Evolutionary conservation across 768 basidiomycete genomes (phyloP).

Genomic region (Mycena leptocephala): DNA sequence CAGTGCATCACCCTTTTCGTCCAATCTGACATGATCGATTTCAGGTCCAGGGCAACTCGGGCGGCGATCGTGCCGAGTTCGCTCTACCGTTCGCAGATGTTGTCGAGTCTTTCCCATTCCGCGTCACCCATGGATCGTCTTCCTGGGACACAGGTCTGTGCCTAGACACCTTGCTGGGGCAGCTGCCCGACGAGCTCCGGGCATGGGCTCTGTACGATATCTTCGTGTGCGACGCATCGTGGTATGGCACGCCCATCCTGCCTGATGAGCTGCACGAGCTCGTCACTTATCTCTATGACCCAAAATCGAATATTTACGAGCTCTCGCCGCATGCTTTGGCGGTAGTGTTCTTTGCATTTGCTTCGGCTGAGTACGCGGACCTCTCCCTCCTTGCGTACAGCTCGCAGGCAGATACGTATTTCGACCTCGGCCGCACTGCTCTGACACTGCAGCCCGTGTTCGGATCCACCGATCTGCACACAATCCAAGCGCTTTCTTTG

Average conservation of each 20-base stretch:
- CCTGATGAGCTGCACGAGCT: constrained; percentile 17
- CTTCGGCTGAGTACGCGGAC: constrained; percentile 51
- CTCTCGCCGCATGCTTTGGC: neutral
- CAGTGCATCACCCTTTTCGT: neutral
- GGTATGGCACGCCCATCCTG: constrained; percentile 19
- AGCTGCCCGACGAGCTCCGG: constrained; percentile 13
- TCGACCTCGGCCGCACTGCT: constrained; percentile 29
- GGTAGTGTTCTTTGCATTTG: neutral
- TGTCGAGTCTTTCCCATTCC: neutral
- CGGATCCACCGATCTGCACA: constrained; percentile 19
- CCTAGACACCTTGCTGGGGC: neutral
- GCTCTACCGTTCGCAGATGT: neutral
- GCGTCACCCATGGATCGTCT: neutral
- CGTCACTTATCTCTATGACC: neutral
- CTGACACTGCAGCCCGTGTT: constrained; percentile 29
- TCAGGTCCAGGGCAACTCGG: neutral
- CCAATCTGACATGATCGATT: neutral
- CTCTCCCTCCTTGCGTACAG: constrained; percentile 51
- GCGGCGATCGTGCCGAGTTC: neutral
- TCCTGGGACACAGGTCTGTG: neutral
- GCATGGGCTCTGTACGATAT: constrained; percentile 20
- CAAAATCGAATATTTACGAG: neutral
- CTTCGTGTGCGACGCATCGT: neutral
- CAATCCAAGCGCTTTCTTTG: constrained; percentile 37
- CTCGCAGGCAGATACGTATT: constrained; percentile 37